phyloP scores from a whole-genome alignment of 1,284 basidiomycete genomes.

The Entoloma clypeatum region DNA sequence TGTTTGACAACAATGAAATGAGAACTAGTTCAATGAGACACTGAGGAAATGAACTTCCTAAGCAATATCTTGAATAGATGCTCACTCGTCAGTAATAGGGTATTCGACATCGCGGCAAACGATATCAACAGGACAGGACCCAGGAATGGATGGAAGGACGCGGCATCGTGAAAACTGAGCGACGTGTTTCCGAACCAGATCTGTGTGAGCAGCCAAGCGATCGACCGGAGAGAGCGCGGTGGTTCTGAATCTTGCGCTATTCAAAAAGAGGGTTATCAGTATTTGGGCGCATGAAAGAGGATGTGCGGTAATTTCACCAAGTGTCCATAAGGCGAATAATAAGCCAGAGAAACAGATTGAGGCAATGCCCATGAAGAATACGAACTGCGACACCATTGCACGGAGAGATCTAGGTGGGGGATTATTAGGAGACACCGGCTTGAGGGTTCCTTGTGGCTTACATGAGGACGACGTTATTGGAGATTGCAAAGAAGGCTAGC shows the following conservation, averaged over 20 bases:
- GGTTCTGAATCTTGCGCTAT: slow-evolving; percentile 13
- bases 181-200: slow-evolving; percentile 84
- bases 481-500: slow-evolving; percentile 82
- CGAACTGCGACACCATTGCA: slow-evolving; percentile 75
- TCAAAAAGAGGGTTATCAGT: background rate
- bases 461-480: slow-evolving; percentile 82
- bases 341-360: slow-evolving; percentile 84
- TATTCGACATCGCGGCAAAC: slow-evolving; percentile 82
- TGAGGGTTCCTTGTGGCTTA: slow-evolving; percentile 29
- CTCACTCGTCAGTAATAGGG: slow-evolving; percentile 75
- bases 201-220: slow-evolving; percentile 78
- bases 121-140: slow-evolving; percentile 84
- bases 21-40: slow-evolving; percentile 53
- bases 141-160: slow-evolving; percentile 78
- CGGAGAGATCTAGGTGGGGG: slow-evolving; percentile 54
- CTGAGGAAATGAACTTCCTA: slow-evolving; percentile 9
- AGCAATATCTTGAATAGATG: slow-evolving; percentile 17
- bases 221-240: slow-evolving; percentile 46
- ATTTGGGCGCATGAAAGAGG: slow-evolving; percentile 12
- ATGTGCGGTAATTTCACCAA: slow-evolving; percentile 42
- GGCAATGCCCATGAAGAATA: slow-evolving; percentile 83
- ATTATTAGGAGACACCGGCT: background rate
- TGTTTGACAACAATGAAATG: slow-evolving; percentile 84
- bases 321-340: slow-evolving; percentile 78
- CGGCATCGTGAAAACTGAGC: slow-evolving; percentile 64